A percentile compares a stretch with the other conserved stretches of the same genome.
Conservation (phyloP, 306 rosid genomes). For the apple (Malus domestica) region ASM211411v1 NC_041805.1:1259001-1259500, state of each 20-base stretch:
- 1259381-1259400: conserved; percentile 9
- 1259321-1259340: background rate
- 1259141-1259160: background rate
- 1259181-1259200: conserved; percentile 84
- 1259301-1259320: background rate
- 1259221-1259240: conserved; percentile 92
- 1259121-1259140: background rate
- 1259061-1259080: background rate
- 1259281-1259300: background rate
- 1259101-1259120: conserved; percentile 16
- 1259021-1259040: background rate
- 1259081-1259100: background rate
- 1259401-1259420: background rate
- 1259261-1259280: background rate
- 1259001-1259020: background rate
- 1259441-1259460: conserved; percentile 97
- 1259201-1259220: conserved; percentile 75
- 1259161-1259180: conserved; percentile 51
- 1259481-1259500: conserved; percentile 92
- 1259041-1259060: background rate
- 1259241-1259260: conserved; percentile 71
- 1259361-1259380: background rate
- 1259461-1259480: conserved; percentile 85
- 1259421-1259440: conserved; percentile 31
- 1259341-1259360: background rate